Evolutionary conservation across 2,329 filamentous ascomycete species (phyloP).

Genomic region (Fusarium oligoseptatum): DNA sequence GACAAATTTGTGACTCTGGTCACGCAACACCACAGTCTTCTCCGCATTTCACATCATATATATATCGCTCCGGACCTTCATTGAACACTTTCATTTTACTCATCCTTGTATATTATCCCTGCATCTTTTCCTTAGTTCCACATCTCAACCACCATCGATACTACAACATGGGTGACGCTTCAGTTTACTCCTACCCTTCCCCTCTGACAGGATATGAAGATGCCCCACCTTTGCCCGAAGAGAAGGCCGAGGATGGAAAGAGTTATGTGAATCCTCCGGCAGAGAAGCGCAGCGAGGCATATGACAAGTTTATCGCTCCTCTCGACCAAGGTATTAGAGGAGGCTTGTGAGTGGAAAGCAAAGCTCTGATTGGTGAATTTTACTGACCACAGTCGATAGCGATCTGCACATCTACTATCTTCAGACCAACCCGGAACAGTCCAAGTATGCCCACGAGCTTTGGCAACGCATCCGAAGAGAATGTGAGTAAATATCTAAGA

Average conservation of each 20-base stretch:
- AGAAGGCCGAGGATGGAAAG: slow-evolving; percentile 80
- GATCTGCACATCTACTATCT: slow-evolving; percentile 91
- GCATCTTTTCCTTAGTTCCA: not conserved
- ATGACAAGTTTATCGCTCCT: slow-evolving; percentile 76
- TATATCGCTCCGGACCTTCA: not conserved
- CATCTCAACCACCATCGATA: not conserved
- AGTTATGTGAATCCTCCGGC: slow-evolving; percentile 77
- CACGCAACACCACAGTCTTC: not conserved
- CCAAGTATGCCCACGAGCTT: slow-evolving; percentile 76
- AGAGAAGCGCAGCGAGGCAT: slow-evolving; percentile 74
- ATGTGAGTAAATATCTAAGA: slow-evolving; percentile 64
- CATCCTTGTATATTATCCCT: not conserved
- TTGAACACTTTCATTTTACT: not conserved
- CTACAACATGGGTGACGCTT: slow-evolving; percentile 36
- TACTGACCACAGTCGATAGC: slow-evolving; percentile 49
- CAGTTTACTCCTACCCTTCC: slow-evolving; percentile 52
- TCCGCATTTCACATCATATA: not conserved
- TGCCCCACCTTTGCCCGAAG: slow-evolving; percentile 67
- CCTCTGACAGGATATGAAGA: slow-evolving; percentile 70
- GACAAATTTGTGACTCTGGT: not conserved
- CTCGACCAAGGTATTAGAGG: slow-evolving; percentile 75
- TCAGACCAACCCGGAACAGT: slow-evolving; percentile 72
- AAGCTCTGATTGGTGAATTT: not conserved
- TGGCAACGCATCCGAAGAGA: slow-evolving; percentile 85
- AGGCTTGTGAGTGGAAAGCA: slow-evolving; percentile 72